Percentiles rank a stretch among this genome's conserved stretches.
phyloP scores from a whole-genome alignment of 345 rosid genomes.

The Streptanthus diversifolius region DNA sequence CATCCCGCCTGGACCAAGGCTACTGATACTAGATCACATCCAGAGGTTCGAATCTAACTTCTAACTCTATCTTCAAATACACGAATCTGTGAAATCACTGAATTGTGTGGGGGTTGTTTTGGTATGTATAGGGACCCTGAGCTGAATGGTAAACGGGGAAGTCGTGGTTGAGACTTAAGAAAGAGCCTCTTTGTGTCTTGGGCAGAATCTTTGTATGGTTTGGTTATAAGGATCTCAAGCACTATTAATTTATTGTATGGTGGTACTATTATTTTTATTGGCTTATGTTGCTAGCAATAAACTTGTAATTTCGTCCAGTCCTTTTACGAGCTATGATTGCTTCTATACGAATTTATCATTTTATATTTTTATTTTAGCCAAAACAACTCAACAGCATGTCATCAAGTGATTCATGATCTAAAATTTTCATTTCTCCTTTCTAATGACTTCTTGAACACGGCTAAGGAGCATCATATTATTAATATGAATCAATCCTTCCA shows the following conservation, averaged over 20 bases:
- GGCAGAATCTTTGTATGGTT: neutral
- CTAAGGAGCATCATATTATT: no score
- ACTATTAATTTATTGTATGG: neutral
- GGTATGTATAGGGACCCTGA: conserved; percentile 60
- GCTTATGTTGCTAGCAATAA: conserved; percentile 9
- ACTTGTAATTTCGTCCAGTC: neutral
- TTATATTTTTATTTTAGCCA: neutral
- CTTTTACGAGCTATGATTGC: neutral
- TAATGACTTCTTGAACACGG: no score
- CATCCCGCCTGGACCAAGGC: conserved; percentile 96
- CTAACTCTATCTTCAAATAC: neutral
- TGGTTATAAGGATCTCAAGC: neutral
- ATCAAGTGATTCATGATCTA: no score
- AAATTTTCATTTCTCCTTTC: no score
- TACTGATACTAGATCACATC: conserved; percentile 78
- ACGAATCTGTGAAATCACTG: neutral
- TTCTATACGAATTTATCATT: neutral
- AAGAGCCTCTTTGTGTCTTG: neutral
- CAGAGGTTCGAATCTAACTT: conserved; percentile 52
- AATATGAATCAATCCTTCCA: no score
- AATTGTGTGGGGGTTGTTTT: neutral
- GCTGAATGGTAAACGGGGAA: conserved; percentile 45
- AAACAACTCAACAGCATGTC: neutral
- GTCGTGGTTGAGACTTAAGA: conserved; percentile 32
- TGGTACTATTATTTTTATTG: neutral